Evolutionary conservation across 495 filamentous ascomycete genomes (phyloP).

Genomic region (Hyphodiscus hymeniophilus): DNA sequence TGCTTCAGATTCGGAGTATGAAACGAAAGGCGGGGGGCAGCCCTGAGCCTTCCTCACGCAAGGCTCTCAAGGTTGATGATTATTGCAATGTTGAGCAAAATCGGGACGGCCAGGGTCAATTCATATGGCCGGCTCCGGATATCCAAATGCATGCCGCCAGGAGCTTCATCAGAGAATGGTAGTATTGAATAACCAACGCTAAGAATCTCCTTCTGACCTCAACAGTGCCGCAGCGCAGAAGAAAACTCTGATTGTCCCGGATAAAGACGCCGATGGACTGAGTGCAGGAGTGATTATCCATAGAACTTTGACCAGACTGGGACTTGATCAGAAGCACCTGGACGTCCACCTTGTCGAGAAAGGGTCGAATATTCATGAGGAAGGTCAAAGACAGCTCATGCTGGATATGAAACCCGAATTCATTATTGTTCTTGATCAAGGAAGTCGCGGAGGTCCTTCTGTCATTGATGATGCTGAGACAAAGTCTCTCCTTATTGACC

Average conservation of each 20-base stretch:
- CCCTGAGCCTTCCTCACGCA: conserved; percentile 1
- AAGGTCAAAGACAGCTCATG: conserved; percentile 37
- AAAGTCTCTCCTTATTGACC: conserved; percentile 47
- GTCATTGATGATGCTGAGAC: conserved; percentile 32
- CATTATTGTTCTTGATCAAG: conserved; percentile 54
- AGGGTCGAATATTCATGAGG: conserved; percentile 41
- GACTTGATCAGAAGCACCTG: conserved; percentile 35
- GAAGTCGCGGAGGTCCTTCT: conserved; percentile 39
- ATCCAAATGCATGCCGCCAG: conserved; percentile 38
- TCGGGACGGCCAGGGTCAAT: conserved; percentile 32
- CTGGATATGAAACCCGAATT: conserved; percentile 35
- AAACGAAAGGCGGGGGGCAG: conserved; percentile 22
- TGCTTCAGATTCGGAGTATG: conserved; percentile 6
- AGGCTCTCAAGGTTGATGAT: conserved; percentile 23
- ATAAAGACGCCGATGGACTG: conserved; percentile 56
- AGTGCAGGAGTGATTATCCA: conserved; percentile 48
- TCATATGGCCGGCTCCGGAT: conserved; percentile 46
- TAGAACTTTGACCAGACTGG: conserved; percentile 43
- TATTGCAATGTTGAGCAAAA: conserved; percentile 30
- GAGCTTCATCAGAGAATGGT: conserved; percentile 44
- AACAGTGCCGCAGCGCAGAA: conserved; percentile 21
- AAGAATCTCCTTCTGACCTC: conserved; percentile 8
- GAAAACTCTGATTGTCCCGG: conserved; percentile 43
- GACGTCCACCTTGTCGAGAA: conserved; percentile 43
- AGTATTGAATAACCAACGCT: conserved; percentile 14